Evolutionary conservation across 1,284 basidiomycete genomes (phyloP).

Genomic region (Phenoliferia sp.): DNA sequence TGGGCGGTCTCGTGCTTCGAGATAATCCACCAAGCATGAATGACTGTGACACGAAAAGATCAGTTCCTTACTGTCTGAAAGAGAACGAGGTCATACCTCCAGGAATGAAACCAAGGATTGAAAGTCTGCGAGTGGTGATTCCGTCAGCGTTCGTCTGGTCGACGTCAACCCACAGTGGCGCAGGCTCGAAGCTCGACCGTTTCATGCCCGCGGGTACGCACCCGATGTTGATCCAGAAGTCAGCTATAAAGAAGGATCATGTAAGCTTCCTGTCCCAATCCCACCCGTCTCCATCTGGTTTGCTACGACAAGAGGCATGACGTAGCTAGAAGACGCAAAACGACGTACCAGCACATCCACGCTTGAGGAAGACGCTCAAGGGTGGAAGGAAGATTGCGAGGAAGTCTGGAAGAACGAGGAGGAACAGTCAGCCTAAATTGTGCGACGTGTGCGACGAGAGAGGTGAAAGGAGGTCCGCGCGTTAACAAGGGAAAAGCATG

Average conservation of each 20-base stretch:
- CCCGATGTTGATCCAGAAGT: slow-evolving; percentile 56
- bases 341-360: neutral
- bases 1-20: neutral
- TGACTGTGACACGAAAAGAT: neutral
- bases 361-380: neutral
- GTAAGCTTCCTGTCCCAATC: neutral
- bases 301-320: neutral
- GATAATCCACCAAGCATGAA: slow-evolving; percentile 1
- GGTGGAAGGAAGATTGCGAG: neutral
- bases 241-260: slow-evolving; percentile 28
- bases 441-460: neutral
- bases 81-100: slow-evolving; percentile 48
- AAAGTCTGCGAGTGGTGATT: slow-evolving; percentile 37
- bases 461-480: neutral
- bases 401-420: neutral
- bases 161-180: neutral
- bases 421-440: neutral
- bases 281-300: neutral
- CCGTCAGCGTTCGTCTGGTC: neutral
- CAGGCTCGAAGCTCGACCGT: neutral
- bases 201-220: neutral
- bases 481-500: neutral
- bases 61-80: neutral
- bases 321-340: neutral
- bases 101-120: slow-evolving; percentile 56